Evolutionary conservation across 176 grass and related monocot species (phyloP).

Genomic region (Oryza coarctata): DNA sequence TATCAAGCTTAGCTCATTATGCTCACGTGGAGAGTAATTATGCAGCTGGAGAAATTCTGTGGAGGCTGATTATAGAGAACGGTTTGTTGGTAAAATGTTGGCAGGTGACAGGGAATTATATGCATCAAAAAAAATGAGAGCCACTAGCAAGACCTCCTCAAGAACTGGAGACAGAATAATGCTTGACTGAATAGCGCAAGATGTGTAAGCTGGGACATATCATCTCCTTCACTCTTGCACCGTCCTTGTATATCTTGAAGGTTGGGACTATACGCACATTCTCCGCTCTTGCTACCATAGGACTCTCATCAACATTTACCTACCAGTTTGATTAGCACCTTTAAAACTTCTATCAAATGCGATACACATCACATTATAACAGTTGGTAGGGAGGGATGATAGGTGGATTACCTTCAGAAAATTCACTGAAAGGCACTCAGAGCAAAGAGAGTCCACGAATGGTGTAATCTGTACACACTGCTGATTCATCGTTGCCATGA

Average conservation of each 20-base stretch:
- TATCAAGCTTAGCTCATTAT: constrained; percentile 44
- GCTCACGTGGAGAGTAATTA: constrained; percentile 42
- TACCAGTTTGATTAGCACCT: constrained; percentile 28
- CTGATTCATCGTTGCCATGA: constrained; percentile 48
- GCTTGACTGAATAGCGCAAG: constrained; percentile 57
- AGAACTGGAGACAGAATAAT: constrained; percentile 62
- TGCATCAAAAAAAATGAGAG: constrained; percentile 22
- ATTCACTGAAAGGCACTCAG: constrained; percentile 50
- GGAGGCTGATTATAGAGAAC: constrained; percentile 39
- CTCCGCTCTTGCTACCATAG: constrained; percentile 51
- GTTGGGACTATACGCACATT: constrained; percentile 54
- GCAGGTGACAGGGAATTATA: constrained; percentile 20
- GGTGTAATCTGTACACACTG: constrained; percentile 49
- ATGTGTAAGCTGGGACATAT: constrained; percentile 57
- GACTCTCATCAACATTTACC: constrained; percentile 58
- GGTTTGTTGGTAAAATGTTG: constrained; percentile 41
- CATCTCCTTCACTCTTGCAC: constrained; percentile 65
- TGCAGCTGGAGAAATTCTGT: constrained; percentile 43
- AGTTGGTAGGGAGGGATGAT: background rate
- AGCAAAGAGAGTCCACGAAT: constrained; percentile 58
- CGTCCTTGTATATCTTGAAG: constrained; percentile 79
- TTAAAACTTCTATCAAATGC: background rate
- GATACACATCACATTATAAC: background rate
- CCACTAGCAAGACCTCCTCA: constrained; percentile 24
- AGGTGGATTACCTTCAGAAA: constrained; percentile 70